A percentile compares a stretch with the other conserved stretches of the same genome.
Evolutionary conservation across 129 eudicot genomes (phyloP).

Genomic region (Cynara cardunculus): DNA sequence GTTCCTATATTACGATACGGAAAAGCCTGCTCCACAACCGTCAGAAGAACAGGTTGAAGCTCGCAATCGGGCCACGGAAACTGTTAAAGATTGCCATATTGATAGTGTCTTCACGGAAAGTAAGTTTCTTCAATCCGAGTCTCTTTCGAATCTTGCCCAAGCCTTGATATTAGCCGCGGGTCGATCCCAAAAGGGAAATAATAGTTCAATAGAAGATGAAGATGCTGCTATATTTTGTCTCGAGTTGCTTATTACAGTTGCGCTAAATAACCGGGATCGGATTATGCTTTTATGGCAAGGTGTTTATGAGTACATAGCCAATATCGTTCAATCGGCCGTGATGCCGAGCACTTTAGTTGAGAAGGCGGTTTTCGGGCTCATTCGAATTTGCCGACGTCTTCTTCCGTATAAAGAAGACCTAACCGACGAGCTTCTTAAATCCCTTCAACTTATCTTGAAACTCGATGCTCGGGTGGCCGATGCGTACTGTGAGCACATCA

Average conservation of each 20-base stretch:
- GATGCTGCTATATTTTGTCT: constrained; percentile 66
- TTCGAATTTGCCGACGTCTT: constrained; percentile 73
- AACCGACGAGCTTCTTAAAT: constrained; percentile 74
- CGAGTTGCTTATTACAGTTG: constrained; percentile 70
- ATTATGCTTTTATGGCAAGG: constrained; percentile 79
- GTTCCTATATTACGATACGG: constrained; percentile 62
- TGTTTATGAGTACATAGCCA: constrained; percentile 78
- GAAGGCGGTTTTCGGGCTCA: constrained; percentile 86
- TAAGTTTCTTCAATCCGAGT: constrained; percentile 83
- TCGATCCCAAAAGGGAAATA: constrained; percentile 39
- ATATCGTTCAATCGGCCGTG: constrained; percentile 57
- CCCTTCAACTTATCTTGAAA: constrained; percentile 64
- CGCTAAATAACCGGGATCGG: constrained; percentile 75
- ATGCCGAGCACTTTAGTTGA: constrained; percentile 78
- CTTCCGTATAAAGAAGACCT: constrained; percentile 83
- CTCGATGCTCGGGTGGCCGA: constrained; percentile 91
- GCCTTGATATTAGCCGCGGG: constrained; percentile 58
- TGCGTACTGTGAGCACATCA: constrained; percentile 74
- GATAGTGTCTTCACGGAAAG: constrained; percentile 73
- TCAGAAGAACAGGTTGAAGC: constrained; percentile 72
- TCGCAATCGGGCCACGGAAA: constrained; percentile 60
- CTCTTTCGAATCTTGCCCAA: constrained; percentile 55
- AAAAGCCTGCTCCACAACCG: constrained; percentile 74
- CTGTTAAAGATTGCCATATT: constrained; percentile 63
- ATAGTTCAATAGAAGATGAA: constrained; percentile 45